phyloP scores from a whole-genome alignment of 306 rosid species.

The Arachis stenosperma region DNA sequence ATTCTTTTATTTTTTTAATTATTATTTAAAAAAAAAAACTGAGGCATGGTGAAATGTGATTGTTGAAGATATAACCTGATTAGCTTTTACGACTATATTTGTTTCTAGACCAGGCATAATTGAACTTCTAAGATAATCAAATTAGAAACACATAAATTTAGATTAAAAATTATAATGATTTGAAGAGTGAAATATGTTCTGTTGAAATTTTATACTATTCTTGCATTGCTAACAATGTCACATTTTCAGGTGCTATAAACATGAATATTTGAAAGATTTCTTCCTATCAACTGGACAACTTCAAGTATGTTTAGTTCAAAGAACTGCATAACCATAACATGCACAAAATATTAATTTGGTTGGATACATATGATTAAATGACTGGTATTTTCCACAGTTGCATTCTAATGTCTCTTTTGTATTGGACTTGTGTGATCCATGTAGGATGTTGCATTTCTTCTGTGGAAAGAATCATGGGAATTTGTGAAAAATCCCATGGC shows the following conservation, averaged over 20 bases:
- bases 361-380: constrained; percentile 5
- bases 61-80: constrained; percentile 14
- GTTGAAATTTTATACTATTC: background rate
- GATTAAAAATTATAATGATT: too few relatives aligned
- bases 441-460: constrained; percentile 92
- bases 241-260: constrained; percentile 80
- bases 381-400: constrained; percentile 19
- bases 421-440: constrained; percentile 32
- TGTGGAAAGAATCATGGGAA: constrained; percentile 98
- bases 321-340: constrained; percentile 20
- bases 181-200: too few relatives aligned
- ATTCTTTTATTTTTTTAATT: background rate
- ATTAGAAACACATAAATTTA: constrained; percentile 7
- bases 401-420: constrained; percentile 6
- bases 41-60: constrained; percentile 12
- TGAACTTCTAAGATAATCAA: constrained; percentile 12
- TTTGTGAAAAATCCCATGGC: constrained; percentile 93
- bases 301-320: constrained; percentile 64
- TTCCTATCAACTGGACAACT: constrained; percentile 94
- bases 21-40: too few relatives aligned
- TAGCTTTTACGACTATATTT: constrained; percentile 9
- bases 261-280: constrained; percentile 93
- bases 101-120: background rate
- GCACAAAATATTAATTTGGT: constrained; percentile 32
- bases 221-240: constrained; percentile 37